Evolutionary conservation across 2,329 filamentous ascomycete species (phyloP).

Genomic region (Aspergillus japonicus): DNA sequence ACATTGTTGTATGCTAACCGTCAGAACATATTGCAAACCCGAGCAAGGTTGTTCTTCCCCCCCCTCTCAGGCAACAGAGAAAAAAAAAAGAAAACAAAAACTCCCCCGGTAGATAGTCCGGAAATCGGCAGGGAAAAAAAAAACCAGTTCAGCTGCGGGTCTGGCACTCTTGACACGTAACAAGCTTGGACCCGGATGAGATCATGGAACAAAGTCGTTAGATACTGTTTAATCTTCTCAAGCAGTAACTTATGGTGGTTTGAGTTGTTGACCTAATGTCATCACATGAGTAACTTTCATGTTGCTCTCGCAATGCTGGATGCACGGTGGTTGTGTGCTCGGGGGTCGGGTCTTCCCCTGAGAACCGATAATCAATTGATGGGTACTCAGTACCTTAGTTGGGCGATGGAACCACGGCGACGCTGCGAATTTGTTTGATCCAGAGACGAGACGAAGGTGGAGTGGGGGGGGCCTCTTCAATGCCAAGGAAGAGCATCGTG

Average conservation of each 20-base stretch:
- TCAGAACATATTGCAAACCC: neutral
- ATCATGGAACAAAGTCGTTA: neutral
- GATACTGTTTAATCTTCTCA: neutral
- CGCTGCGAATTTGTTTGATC: conserved; percentile 4
- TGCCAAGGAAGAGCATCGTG: conserved; percentile 1
- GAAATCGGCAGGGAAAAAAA: conserved; percentile 2
- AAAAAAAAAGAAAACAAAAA: neutral
- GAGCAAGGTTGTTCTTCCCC: neutral
- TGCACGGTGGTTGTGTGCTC: neutral
- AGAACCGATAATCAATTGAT: neutral
- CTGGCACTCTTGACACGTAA: conserved; percentile 5
- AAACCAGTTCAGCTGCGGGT: conserved; percentile 2
- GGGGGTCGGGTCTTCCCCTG: neutral
- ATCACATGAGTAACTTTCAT: neutral
- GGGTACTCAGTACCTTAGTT: neutral
- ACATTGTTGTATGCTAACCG: neutral
- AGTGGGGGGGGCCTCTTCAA: neutral
- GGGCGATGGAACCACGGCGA: neutral
- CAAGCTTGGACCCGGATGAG: conserved; percentile 1
- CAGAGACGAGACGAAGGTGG: neutral
- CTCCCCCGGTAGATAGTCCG: neutral
- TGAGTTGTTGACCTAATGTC: neutral
- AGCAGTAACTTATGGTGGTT: neutral
- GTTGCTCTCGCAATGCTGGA: neutral
- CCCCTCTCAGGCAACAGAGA: neutral